Evolutionary conservation across 2,329 filamentous ascomycete species (phyloP).

Genomic region (Hymenoscyphus fructigenus): DNA sequence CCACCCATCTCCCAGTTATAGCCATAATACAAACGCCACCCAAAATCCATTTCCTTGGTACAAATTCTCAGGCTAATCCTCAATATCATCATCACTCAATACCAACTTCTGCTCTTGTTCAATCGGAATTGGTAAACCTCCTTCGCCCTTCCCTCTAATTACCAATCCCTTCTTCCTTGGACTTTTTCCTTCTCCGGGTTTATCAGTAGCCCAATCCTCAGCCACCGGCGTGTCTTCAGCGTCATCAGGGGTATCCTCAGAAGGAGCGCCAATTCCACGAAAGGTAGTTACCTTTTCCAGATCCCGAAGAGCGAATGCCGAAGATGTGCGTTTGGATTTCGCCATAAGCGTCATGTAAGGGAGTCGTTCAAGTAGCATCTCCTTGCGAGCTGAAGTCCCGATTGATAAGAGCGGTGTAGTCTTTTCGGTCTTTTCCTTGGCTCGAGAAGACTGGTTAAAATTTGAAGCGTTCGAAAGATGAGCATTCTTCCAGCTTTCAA

Average conservation of each 20-base stretch:
- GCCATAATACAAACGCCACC: constrained; percentile 6
- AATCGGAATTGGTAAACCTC: constrained; percentile 24
- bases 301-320: constrained; percentile 39
- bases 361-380: constrained; percentile 80
- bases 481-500: constrained; percentile 37
- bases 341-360: constrained; percentile 77
- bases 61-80: constrained; percentile 39
- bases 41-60: neutral
- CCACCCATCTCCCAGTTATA: neutral
- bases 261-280: constrained; percentile 38
- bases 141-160: constrained; percentile 27
- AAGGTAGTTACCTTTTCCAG: constrained; percentile 40
- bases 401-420: constrained; percentile 52
- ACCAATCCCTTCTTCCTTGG: constrained; percentile 47
- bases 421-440: constrained; percentile 29
- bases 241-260: constrained; percentile 46
- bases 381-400: constrained; percentile 62
- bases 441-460: constrained; percentile 8
- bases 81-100: constrained; percentile 81
- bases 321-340: constrained; percentile 34
- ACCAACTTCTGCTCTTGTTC: constrained; percentile 63
- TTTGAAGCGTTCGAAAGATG: constrained; percentile 9
- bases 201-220: constrained; percentile 62
- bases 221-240: constrained; percentile 43
- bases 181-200: constrained; percentile 53